Base-by-base conservation (phyloP, 1,139 yeast species). In the Pneumocystis sp. region DNA sequence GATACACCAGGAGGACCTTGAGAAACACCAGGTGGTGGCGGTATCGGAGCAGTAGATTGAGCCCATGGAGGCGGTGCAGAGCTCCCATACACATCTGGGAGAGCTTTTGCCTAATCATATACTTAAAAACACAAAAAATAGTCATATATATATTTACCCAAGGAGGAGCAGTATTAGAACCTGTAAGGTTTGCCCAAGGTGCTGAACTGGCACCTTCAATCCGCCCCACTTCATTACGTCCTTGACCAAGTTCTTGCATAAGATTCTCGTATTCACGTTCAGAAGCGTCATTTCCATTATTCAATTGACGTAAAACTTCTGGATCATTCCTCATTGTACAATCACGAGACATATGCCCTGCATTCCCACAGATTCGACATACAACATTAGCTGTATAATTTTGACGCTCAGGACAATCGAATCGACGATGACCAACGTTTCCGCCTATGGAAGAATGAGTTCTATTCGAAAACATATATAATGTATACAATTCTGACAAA, bases 291-390 rank as follows among this genome's bases (percentile, higher is more conserved):
- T 68, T 67, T 37, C 68, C 70, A 25, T 15, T 50, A 25, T 50
- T 50, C 21, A 21, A 65, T 44, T 59, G 40, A 29, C 61, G 35
- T 63, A 68, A 19, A 61, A 19, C 21, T 61, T 50, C 57, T 10
- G 65, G 56, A 15, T 45, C 69, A 5, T 70, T 69, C 35, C 76
- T 70, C 66, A 77, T 76, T 68, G 81, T 84, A 80, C 97, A 93
- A 76, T 93, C 97, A 67, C 91, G 80, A 0, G 96, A 90, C 71
- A 85, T 84, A 76, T 93, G 97, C 0, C 97, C 98, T 39, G 82
- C 79, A 65, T 82, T 82, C 2, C 95, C 95, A 80, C 97, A 93
- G 31, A 80, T 79, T 60, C 83, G 80, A 76, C 97, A 93, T 29
- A 86, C 82, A 63, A 91, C 79, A 65, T 78, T 80, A 10, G 85